phyloP scores from a whole-genome alignment of 2,329 filamentous ascomycete species.

The Trichoderma gracile region DNA sequence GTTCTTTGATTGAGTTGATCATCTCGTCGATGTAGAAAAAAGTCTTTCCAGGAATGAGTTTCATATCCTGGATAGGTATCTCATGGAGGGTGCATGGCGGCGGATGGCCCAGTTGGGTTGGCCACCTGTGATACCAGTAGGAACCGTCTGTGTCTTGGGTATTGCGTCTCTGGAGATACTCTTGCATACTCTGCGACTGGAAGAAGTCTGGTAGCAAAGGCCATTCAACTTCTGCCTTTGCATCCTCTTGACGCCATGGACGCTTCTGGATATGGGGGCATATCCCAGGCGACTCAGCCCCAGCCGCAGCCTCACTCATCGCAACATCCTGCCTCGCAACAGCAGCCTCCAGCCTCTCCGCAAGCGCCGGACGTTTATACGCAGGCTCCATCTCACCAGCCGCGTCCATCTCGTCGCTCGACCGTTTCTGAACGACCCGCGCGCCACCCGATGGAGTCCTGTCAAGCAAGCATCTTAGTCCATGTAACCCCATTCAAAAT shows the following conservation, averaged over 20 bases:
- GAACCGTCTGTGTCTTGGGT: background rate
- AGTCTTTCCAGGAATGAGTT: conserved; percentile 38
- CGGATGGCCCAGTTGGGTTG: background rate
- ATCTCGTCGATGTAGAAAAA: conserved; percentile 67
- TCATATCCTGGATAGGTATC: conserved; percentile 6
- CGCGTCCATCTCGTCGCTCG: background rate
- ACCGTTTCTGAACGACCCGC: background rate
- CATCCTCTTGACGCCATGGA: no score
- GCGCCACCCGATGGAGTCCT: background rate
- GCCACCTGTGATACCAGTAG: background rate
- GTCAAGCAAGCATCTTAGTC: no score
- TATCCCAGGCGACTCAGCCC: background rate
- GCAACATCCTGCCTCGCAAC: background rate
- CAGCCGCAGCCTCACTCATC: background rate
- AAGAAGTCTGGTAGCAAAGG: no score
- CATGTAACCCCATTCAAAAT: no score
- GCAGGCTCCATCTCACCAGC: background rate
- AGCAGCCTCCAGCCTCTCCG: background rate
- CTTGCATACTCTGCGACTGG: background rate
- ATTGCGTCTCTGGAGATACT: background rate
- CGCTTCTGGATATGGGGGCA: no score
- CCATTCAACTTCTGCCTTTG: no score
- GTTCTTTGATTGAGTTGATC: conserved; percentile 46
- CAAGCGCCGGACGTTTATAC: conserved; percentile 2
- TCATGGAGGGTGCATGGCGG: background rate